Percentiles rank a stretch among this genome's conserved stretches.
Conservation (phyloP, 768 basidiomycete genomes). For the Sporobolomyces phaffii region DNA sequence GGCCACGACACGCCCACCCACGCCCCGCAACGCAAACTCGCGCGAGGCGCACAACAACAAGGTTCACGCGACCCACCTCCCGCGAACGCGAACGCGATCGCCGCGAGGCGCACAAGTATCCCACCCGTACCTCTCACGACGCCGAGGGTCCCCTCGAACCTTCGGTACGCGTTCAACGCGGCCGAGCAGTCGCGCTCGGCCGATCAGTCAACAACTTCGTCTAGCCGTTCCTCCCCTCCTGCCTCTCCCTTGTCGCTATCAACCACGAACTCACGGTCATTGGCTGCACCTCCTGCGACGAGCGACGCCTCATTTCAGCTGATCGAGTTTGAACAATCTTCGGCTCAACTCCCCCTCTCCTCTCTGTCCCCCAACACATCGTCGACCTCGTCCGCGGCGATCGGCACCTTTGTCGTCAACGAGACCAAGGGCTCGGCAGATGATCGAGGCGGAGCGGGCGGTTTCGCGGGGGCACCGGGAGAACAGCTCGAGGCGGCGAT, state of each 20-base stretch:
- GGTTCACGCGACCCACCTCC: neutral
- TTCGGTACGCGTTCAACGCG: conserved; percentile 37
- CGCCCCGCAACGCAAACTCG: neutral
- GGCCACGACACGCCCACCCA: conserved; percentile 4
- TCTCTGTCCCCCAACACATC: neutral
- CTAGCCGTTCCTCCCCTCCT: neutral
- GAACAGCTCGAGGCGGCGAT: conserved; percentile 31
- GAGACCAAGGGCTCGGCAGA: neutral
- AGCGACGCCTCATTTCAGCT: neutral
- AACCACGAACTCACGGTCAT: neutral
- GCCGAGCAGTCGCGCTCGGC: neutral
- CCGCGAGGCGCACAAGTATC: neutral
- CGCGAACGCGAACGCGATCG: neutral
- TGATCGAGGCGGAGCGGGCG: neutral
- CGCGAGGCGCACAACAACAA: conserved; percentile 4
- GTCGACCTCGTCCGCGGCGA: neutral
- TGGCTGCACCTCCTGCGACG: neutral
- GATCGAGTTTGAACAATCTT: conserved; percentile 1
- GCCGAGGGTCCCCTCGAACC: conserved; percentile 38
- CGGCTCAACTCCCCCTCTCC: neutral
- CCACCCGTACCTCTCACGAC: conserved; percentile 2
- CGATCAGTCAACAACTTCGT: conserved; percentile 1
- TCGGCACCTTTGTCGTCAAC: conserved; percentile 25
- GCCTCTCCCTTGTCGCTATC: neutral
- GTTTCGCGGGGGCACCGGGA: neutral